Percentiles rank a stretch among this genome's conserved stretches.
Conservation (phyloP, 129 eudicot species). For the Tanacetum coccineum region DNA sequence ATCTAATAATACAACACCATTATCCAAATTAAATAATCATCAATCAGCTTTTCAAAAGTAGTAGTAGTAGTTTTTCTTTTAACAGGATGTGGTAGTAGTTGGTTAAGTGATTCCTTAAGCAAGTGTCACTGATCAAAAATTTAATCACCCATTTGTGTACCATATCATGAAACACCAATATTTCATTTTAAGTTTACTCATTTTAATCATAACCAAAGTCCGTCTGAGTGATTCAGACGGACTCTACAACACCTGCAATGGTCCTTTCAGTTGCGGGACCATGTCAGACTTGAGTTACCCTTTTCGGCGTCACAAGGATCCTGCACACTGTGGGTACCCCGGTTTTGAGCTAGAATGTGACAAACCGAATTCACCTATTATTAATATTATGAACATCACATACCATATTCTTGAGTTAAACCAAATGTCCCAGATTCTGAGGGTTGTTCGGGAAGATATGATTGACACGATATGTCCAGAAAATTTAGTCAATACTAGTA, state of each 20-base stretch:
- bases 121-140: background rate
- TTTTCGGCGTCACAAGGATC: conserved; percentile 48
- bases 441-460: conserved; percentile 46
- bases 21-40: conserved; percentile 4
- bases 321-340: conserved; percentile 55
- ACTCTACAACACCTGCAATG: conserved; percentile 38
- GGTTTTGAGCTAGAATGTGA: conserved; percentile 47
- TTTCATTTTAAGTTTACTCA: conserved; percentile 13
- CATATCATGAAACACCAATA: conserved; percentile 34
- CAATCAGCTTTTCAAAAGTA: conserved; percentile 7
- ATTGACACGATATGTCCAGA: conserved; percentile 38
- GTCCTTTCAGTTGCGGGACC: conserved; percentile 52
- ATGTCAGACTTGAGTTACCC: conserved; percentile 57
- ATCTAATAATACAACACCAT: conserved; percentile 9
- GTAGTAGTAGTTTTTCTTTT: conserved; percentile 22
- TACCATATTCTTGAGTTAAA: conserved; percentile 35
- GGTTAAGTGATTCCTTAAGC: conserved; percentile 18
- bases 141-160: conserved; percentile 8
- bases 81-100: conserved; percentile 19
- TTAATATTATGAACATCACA: conserved; percentile 33
- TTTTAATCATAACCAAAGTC: conserved; percentile 22
- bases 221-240: conserved; percentile 19
- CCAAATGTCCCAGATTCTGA: conserved; percentile 31
- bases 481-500: conserved; percentile 47
- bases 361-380: conserved; percentile 9